phyloP scores from a whole-genome alignment of 305 asterid genomes.

The Fraxinus greggii region DNA sequence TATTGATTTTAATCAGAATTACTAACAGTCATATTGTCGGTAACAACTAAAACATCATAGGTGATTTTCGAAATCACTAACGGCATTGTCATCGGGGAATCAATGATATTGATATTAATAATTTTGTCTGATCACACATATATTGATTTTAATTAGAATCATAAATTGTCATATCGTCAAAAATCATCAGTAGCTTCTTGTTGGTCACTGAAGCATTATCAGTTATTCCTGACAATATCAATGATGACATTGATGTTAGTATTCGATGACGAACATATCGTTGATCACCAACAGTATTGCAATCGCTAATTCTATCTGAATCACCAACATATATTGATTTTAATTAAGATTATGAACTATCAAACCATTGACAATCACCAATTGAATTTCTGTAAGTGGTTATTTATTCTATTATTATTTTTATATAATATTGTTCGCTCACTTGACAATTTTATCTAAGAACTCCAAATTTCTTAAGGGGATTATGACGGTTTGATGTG shows the following conservation, averaged over 20 bases:
- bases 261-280: not conserved
- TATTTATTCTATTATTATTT: too few relatives aligned
- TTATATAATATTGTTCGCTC: too few relatives aligned
- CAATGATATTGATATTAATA: not conserved
- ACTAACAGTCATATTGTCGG: not conserved
- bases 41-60: not conserved
- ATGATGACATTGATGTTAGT: not conserved
- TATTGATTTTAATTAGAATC: not conserved
- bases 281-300: not conserved
- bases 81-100: not conserved
- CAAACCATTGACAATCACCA: not conserved
- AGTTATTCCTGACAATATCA: not conserved
- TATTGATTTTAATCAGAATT: too few relatives aligned
- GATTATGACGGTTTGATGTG: too few relatives aligned
- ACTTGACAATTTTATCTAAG: too few relatives aligned
- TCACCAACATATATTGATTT: not conserved
- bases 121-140: not conserved
- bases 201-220: not conserved
- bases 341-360: not conserved
- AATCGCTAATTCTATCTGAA: too few relatives aligned
- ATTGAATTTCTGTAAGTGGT: not conserved
- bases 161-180: not conserved
- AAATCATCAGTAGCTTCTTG: not conserved
- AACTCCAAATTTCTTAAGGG: too few relatives aligned
- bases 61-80: not conserved